Base-by-base conservation (phyloP, 1,284 basidiomycete genomes). In the Austroboletus novae-zelandiae region DNA sequence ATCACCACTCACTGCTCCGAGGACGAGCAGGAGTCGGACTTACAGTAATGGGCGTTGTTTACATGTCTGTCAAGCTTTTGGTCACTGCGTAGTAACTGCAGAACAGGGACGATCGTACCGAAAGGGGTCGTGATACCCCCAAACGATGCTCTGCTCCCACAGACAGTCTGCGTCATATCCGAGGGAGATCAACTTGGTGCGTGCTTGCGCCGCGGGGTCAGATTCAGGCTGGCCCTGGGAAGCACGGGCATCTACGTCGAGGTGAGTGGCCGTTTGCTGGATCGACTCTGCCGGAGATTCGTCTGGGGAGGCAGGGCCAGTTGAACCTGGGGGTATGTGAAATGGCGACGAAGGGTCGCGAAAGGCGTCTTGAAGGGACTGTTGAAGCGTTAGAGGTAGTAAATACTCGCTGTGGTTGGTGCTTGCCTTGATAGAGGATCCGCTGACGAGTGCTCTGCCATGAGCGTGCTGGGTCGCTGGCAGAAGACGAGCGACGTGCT, bases 91-190 rank as follows among this genome's bases (percentile, higher is more conserved):
- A 25, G 18, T 15, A 5, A 32, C 32, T 10, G 23, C 2, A n/a
- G 9, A 30, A 43, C 13, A 27, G 37, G 37, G 32, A n/a, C 5
- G 20, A 23, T 67, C 82, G 43, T 61, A 86, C 86, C 83, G 81
- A 61, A 89, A 88, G 0, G 86, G 71, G 61, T 90, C 88, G 36
- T 84, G 80, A 59, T 89, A 82, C 43, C 87, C 87, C 87, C 87
- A 89, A 1, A 77, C 80, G 13, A 90, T 77, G 17, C 67, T 71
- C 63, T 89, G 86, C 61, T 86, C 84, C 81, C 81, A 87, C 53
- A 89, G 81, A 17, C 82, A 85, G 34, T 62, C 57, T 5, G 78
- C 73, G 58, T 87, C 83, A 52, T 79, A 82, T 0, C 85, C 83
- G 9, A 74, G 69, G 25, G 71, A 71, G 0, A 65, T 57, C 18